These are phyloP conservation scores for Pythium aquatile DNA, from an alignment of 352 stramenopile genomes.

Conservation along the genomic window DNA sequence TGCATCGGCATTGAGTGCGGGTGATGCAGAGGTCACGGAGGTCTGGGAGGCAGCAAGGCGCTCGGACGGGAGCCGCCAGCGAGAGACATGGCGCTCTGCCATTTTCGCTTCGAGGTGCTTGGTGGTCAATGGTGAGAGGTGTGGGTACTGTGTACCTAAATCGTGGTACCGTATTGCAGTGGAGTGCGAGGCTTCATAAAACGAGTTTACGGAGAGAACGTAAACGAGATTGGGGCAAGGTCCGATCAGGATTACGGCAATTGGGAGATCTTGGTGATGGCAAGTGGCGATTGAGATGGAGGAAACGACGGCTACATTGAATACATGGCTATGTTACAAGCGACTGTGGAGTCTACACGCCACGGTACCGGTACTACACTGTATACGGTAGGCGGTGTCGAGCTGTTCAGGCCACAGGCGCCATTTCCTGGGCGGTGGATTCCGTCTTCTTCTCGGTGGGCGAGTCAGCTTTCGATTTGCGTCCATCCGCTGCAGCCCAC, in stretches of 20 bases:
- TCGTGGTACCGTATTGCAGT: background rate
- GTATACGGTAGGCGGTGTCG: too few species aligned
- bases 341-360: background rate
- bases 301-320: background rate
- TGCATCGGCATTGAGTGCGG: background rate
- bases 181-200: background rate
- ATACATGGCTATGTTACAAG: background rate
- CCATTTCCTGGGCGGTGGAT: background rate
- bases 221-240: too few species aligned
- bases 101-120: slow-evolving; percentile 1
- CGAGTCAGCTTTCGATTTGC: background rate
- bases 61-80: slow-evolving; percentile 30
- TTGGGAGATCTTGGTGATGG: background rate
- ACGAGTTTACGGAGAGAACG: background rate
- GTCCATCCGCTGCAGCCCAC: slow-evolving; percentile 9
- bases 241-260: background rate
- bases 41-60: background rate
- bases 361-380: too few species aligned
- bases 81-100: slow-evolving; percentile 35
- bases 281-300: background rate
- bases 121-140: background rate
- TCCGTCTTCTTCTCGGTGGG: background rate
- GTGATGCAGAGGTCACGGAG: background rate
- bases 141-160: slow-evolving; percentile 15
- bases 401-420: background rate